These are phyloP conservation scores for Trichophyton verrucosum DNA, from an alignment of 2,329 filamentous ascomycete species.

Conservation along the genomic window DNA sequence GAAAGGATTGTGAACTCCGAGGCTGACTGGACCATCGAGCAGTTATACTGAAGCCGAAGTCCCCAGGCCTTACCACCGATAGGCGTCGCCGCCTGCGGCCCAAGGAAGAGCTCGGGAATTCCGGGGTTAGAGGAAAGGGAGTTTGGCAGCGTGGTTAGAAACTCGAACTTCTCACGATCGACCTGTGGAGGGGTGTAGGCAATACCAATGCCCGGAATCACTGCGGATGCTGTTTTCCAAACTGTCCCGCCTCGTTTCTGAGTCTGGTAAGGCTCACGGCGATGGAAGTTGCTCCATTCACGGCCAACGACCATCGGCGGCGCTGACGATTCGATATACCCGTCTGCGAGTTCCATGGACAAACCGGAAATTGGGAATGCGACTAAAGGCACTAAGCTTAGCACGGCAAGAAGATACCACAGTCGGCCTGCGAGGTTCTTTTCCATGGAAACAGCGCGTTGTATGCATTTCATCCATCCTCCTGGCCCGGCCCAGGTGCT, in stretches of 20 bases:
- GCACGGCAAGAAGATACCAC: constrained; percentile 5
- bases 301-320: constrained; percentile 8
- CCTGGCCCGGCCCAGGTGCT: neutral
- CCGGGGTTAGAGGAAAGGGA: constrained; percentile 2
- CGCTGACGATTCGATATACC: constrained; percentile 8
- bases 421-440: constrained; percentile 1
- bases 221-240: neutral
- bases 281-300: neutral
- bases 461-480: neutral
- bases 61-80: constrained; percentile 10
- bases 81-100: constrained; percentile 6
- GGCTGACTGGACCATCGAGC: constrained; percentile 7
- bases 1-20: constrained; percentile 11
- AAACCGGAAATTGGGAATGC: constrained; percentile 12
- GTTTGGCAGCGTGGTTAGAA: constrained; percentile 4
- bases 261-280: neutral
- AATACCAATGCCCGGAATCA: constrained; percentile 9
- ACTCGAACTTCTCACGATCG: constrained; percentile 2
- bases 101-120: constrained; percentile 8
- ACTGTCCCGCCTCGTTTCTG: neutral
- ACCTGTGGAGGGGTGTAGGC: constrained; percentile 9
- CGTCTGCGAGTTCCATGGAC: constrained; percentile 10
- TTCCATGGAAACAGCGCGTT: neutral
- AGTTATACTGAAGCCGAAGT: constrained; percentile 9
- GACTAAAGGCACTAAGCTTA: constrained; percentile 8